phyloP scores from a whole-genome alignment of 2,329 filamentous ascomycete species.

The Fusarium succisae region DNA sequence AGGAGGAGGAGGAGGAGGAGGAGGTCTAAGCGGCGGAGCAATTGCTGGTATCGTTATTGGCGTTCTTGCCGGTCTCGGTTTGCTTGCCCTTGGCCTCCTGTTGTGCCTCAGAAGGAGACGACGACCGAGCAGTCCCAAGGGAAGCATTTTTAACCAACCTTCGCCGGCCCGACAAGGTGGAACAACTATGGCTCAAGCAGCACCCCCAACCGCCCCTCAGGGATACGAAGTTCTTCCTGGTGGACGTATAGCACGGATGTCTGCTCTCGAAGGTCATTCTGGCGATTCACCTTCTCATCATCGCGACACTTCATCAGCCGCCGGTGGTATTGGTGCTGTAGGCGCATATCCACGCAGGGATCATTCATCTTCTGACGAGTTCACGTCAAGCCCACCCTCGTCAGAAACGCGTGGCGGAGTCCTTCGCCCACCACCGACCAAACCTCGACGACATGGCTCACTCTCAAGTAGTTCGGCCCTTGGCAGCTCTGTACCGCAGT shows the following conservation, averaged over 20 bases:
- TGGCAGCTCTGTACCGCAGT: slow-evolving; percentile 74
- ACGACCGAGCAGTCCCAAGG: slow-evolving; percentile 68
- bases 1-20: neutral
- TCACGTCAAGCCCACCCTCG: slow-evolving; percentile 72
- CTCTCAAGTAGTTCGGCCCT: slow-evolving; percentile 86
- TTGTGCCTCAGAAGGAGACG: slow-evolving; percentile 68
- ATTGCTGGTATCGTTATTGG: slow-evolving; percentile 94
- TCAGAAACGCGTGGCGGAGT: slow-evolving; percentile 68
- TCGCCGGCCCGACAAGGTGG: slow-evolving; percentile 71
- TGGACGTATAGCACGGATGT: slow-evolving; percentile 94
- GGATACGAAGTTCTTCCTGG: slow-evolving; percentile 83
- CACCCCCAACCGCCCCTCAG: slow-evolving; percentile 47
- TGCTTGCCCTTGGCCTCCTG: slow-evolving; percentile 76
- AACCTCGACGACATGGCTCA: slow-evolving; percentile 81
- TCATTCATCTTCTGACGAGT: slow-evolving; percentile 77
- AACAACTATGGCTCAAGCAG: slow-evolving; percentile 50
- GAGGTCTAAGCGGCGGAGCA: slow-evolving; percentile 76
- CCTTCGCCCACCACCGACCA: slow-evolving; percentile 66
- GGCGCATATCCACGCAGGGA: slow-evolving; percentile 61
- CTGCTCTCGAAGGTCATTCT: slow-evolving; percentile 82
- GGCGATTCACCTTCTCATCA: slow-evolving; percentile 68
- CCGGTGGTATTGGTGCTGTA: slow-evolving; percentile 53
- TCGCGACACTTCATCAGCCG: slow-evolving; percentile 51
- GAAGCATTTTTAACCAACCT: slow-evolving; percentile 89
- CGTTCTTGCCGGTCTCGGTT: slow-evolving; percentile 72